Evolutionary conservation across 1,284 basidiomycete genomes (phyloP).

Genomic region (Caloboletus inedulis): DNA sequence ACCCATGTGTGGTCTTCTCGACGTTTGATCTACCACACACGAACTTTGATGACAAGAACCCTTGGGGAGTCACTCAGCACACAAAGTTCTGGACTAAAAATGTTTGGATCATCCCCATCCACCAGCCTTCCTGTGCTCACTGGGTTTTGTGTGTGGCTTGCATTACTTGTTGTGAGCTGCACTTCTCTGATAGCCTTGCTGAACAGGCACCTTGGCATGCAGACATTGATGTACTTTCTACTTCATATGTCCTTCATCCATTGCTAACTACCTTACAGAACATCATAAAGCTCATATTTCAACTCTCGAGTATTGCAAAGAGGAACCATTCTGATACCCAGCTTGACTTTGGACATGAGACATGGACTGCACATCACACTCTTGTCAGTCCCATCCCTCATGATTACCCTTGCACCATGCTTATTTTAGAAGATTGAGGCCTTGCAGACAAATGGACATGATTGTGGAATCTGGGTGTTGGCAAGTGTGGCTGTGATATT

Average conservation of each 20-base stretch:
- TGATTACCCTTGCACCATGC: not conserved
- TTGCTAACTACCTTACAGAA: slow-evolving; percentile 3
- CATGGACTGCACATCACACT: not conserved
- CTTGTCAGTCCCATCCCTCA: not conserved
- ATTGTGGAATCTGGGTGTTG: slow-evolving; percentile 27
- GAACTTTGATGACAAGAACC: not conserved
- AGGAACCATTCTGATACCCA: not conserved
- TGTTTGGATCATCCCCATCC: slow-evolving; percentile 13
- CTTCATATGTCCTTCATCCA: not conserved
- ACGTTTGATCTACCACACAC: slow-evolving; percentile 4
- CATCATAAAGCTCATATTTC: not conserved
- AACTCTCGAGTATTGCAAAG: not conserved
- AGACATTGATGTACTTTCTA: slow-evolving; percentile 1
- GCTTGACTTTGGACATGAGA: not conserved
- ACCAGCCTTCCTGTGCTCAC: not conserved
- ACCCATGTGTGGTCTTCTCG: slow-evolving; percentile 7
- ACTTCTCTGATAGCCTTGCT: slow-evolving; percentile 16
- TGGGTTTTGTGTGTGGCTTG: slow-evolving; percentile 14
- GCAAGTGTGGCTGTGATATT: slow-evolving; percentile 15
- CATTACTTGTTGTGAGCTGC: not conserved
- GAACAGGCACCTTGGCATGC: slow-evolving; percentile 6
- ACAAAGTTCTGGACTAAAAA: slow-evolving; percentile 14
- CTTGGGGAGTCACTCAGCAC: not conserved
- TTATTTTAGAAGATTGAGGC: not conserved
- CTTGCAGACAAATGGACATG: slow-evolving; percentile 11